Evolutionary conservation across 139 green algal genomes (phyloP), one percentile per base, ranked within the genome.

Genomic region (Coelastrella sp.): DNA sequence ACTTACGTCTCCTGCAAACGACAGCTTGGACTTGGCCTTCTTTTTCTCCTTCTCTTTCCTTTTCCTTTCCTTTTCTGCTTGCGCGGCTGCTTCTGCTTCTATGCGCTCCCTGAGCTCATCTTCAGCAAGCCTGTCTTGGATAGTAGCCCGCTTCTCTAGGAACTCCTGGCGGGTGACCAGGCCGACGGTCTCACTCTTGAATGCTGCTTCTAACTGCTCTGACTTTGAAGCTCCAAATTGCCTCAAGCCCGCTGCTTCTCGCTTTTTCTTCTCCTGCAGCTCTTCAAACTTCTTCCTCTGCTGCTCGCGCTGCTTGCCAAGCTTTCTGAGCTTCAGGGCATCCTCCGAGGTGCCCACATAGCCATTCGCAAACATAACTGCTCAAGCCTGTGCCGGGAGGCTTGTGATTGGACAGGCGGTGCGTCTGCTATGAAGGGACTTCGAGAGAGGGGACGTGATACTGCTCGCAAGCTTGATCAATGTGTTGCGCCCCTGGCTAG

Each of bases 151-250:
- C 91, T 97, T 98, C 85, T 97, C 93, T 20, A 98, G 90, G 91
- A 99, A 99, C 91, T 99, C 95, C 47, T 98, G 96, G 22, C 96
- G 95, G 0, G 97, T 99, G 3, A 99, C 97, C 20, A 99, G 93
- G 0, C 98, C 98, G 54, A 99, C 94, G 0, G 98, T 99, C 92
- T 99, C 96, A 60, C 96, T 97, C 92, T 98, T 98, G 93, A 99
- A 99, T 5, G 97, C 98, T 17, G 95, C 92, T 90, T 99, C 98
- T 5, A 98, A 81, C 2, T 92, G 92, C 92, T 98, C 97, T 56
- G 93, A 91, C 2, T 90, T 96, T 6, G 93, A 94, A 0, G 92
- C 80, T 22, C 94, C 97, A 85, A 99, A 99, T 87, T 97, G 90
- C 5, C 93, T 88, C 22, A 99, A 92, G 7, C 94, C 95, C 58